A percentile compares a stretch with the other conserved stretches of the same genome.
Evolutionary conservation across 768 basidiomycete species (phyloP).

Genomic region (Fomitopsis pulvina): DNA sequence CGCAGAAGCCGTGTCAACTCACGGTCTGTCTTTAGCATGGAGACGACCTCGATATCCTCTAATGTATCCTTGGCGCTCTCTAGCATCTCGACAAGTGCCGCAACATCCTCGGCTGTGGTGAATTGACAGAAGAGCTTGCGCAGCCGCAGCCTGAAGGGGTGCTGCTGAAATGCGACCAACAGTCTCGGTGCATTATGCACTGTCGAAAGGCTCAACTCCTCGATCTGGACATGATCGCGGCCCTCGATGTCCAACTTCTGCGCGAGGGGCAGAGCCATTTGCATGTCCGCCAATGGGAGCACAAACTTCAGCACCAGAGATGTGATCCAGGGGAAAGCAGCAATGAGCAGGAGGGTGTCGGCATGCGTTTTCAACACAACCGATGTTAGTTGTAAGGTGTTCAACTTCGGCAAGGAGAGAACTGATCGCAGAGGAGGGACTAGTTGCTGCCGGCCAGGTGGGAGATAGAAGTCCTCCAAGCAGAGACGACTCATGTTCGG

Average conservation of each 20-base stretch:
- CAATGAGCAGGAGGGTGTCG: not conserved
- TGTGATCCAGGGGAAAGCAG: not conserved
- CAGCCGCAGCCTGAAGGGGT: not conserved
- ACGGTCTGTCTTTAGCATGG: not conserved
- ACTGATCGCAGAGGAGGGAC: not conserved
- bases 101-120: not conserved
- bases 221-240: not conserved
- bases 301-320: not conserved
- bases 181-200: not conserved
- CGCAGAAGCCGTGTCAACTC: not conserved
- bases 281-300: not conserved
- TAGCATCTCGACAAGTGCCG: not conserved
- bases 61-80: not conserved
- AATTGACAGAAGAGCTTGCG: not conserved
- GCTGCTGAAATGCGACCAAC: not conserved
- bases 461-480: not conserved
- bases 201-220: not conserved
- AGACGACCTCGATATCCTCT: not conserved
- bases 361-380: not conserved
- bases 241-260: not conserved
- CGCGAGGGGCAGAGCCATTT: not conserved
- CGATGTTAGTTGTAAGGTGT: not conserved
- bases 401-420: not conserved
- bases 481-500: not conserved
- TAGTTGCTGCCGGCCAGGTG: not conserved